These are phyloP conservation scores for Yamadazyma sp. DNA, from an alignment of 1,139 yeast species.

Conservation along the genomic window DNA sequence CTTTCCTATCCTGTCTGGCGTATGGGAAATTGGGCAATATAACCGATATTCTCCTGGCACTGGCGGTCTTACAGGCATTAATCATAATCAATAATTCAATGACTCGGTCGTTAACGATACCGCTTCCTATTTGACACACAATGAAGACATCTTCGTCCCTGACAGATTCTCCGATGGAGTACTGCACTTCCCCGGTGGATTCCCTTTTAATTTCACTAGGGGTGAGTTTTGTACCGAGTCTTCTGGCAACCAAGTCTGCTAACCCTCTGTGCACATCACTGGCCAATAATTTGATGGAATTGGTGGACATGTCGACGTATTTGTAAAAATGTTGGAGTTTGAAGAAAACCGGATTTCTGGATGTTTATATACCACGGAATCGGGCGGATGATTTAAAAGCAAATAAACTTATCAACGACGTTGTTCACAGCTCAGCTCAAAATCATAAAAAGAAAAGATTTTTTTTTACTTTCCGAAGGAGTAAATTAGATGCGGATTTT, in stretches of 20 bases:
- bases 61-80: conserved; percentile 76
- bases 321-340: not conserved
- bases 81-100: conserved; percentile 72
- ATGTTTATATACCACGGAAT: not conserved
- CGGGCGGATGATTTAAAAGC: not conserved
- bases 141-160: conserved; percentile 93
- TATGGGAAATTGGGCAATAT: conserved; percentile 81
- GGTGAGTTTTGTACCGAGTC: conserved; percentile 61
- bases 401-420: not conserved
- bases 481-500: not conserved
- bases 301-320: conserved; percentile 57
- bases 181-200: conserved; percentile 81
- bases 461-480: conserved; percentile 1
- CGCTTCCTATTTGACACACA: conserved; percentile 66
- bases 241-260: conserved; percentile 70
- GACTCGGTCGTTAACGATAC: conserved; percentile 67
- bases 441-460: not conserved
- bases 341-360: not conserved
- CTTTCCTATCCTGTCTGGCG: conserved; percentile 83
- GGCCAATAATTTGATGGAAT: conserved; percentile 83
- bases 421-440: not conserved
- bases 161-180: conserved; percentile 90
- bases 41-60: conserved; percentile 77
- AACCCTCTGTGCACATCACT: conserved; percentile 92
- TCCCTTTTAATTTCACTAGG: conserved; percentile 69